Evolutionary conservation across 2,329 filamentous ascomycete genomes (phyloP).

Genomic region (Sporothrix pseudoabietina): DNA sequence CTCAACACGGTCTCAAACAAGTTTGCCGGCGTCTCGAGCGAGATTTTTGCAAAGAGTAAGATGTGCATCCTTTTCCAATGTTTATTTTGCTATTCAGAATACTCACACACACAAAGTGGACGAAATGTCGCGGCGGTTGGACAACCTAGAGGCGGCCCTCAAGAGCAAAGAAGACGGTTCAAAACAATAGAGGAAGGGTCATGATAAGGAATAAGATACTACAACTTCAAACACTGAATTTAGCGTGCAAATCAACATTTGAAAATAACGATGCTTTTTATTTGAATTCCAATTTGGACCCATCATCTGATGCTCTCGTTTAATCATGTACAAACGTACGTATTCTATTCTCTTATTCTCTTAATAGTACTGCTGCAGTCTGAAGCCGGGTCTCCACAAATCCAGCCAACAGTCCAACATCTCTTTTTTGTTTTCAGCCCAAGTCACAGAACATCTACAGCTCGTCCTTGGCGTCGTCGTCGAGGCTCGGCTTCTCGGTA

Average conservation of each 20-base stretch:
- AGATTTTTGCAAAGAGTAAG: constrained; percentile 87
- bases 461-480: constrained; percentile 64
- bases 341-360: constrained; percentile 38
- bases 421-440: not conserved
- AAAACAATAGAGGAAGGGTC: constrained; percentile 28
- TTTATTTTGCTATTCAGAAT: too few species aligned
- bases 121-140: constrained; percentile 84
- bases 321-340: not conserved
- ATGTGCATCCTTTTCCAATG: not conserved
- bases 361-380: not conserved
- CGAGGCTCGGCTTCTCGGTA: constrained; percentile 57
- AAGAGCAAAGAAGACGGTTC: constrained; percentile 51
- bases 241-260: not conserved
- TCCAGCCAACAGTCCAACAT: not conserved
- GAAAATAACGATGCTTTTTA: not conserved
- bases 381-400: not conserved
- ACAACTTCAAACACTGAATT: not conserved
- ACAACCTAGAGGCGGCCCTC: constrained; percentile 77
- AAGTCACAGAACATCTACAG: constrained; percentile 55
- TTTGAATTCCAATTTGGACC: not conserved
- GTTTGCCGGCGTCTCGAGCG: constrained; percentile 79
- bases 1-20: constrained; percentile 82
- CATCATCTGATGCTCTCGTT: not conserved
- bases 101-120: constrained; percentile 65
- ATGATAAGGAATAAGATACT: not conserved